A percentile compares a stretch with the other conserved stretches of the same genome.
These are phyloP conservation scores for Acanthamoeba healyi DNA, from an alignment of 208 protist genomes.

Conservation along the genomic window DNA sequence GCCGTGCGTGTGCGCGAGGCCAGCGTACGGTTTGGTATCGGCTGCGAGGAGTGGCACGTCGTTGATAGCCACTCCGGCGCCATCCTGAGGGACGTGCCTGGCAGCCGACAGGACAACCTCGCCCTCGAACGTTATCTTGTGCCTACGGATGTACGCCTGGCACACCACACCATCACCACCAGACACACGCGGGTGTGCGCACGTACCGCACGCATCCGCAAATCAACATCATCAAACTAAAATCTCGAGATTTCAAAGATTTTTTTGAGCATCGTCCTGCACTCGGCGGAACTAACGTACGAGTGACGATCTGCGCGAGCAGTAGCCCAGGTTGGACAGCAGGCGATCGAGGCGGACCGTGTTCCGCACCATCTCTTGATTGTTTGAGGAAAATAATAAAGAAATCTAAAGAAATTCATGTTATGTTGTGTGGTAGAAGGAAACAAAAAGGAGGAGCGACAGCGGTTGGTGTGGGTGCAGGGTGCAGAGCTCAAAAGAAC, in stretches of 20 bases:
- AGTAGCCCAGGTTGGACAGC: conserved; percentile 63
- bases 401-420: not conserved
- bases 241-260: not conserved
- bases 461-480: too few species aligned
- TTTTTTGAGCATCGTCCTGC: too few species aligned
- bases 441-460: too few species aligned
- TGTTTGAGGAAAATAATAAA: too few species aligned
- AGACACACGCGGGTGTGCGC: too few species aligned
- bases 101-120: not conserved
- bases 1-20: not conserved
- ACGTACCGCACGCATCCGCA: too few species aligned
- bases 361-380: not conserved
- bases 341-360: conserved; percentile 20
- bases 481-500: too few species aligned
- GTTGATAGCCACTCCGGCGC: conserved; percentile 15
- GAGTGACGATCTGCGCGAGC: conserved; percentile 1
- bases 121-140: not conserved
- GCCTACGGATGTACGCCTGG: not conserved
- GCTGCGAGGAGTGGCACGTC: not conserved
- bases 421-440: too few species aligned
- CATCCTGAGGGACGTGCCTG: not conserved
- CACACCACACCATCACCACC: not conserved
- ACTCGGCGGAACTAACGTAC: not conserved
- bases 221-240: too few species aligned
- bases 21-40: not conserved